A percentile compares a stretch with the other conserved stretches of the same genome.
These are phyloP conservation scores for Aspergillus oerlinghausenensis DNA, from an alignment of 2,329 filamentous ascomycete genomes.

Conservation along the genomic window DNA sequence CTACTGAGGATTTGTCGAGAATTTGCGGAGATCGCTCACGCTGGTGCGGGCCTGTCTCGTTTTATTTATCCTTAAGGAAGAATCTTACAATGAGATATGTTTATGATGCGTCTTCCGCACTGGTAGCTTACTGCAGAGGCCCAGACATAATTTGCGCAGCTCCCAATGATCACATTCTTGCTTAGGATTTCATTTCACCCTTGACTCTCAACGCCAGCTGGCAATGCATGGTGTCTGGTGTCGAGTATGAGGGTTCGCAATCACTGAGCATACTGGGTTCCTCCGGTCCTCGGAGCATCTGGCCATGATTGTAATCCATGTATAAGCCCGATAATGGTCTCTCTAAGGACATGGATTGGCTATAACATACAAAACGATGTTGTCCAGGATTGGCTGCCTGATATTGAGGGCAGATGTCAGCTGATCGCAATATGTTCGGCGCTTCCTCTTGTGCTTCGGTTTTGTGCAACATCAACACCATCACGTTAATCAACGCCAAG, in stretches of 20 bases:
- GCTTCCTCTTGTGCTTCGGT: neutral
- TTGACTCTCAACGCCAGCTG: neutral
- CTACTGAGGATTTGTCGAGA: neutral
- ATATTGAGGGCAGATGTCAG: neutral
- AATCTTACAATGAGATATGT: neutral
- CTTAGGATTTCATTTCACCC: neutral
- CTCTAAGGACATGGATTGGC: neutral
- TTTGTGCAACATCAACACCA: constrained; percentile 2
- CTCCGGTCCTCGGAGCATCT: neutral
- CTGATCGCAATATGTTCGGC: constrained; percentile 1
- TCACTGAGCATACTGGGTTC: neutral
- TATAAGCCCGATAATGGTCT: neutral
- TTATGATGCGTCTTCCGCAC: neutral
- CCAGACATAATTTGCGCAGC: neutral
- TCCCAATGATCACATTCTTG: neutral
- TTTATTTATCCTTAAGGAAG: neutral
- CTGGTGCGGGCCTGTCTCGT: neutral
- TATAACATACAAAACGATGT: neutral
- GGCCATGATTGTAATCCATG: neutral
- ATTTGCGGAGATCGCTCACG: neutral
- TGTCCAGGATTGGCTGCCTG: neutral
- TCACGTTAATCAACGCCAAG: neutral
- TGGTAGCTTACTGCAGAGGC: neutral
- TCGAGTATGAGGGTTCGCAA: neutral
- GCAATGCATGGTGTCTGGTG: neutral